Evolutionary conservation across 768 basidiomycete genomes (phyloP).

Genomic region (Amanita molliuscula): DNA sequence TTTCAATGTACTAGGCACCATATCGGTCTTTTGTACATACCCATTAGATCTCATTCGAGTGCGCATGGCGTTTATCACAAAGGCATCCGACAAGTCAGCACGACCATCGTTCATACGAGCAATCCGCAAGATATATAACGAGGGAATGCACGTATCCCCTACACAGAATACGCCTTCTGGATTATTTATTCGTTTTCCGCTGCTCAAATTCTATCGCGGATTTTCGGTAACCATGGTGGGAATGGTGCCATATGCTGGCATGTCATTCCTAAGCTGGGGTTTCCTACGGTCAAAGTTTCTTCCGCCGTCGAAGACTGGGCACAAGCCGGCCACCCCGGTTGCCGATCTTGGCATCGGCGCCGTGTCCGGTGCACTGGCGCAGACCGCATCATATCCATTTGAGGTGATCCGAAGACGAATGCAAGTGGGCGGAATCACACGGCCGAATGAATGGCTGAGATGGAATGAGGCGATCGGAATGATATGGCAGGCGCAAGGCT

Average conservation of each 20-base stretch:
- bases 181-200: conserved; percentile 52
- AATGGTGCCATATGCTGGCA: conserved; percentile 94
- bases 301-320: conserved; percentile 28
- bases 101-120: conserved; percentile 47
- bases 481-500: conserved; percentile 63
- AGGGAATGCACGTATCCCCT: conserved; percentile 30
- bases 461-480: conserved; percentile 68
- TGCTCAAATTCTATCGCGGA: conserved; percentile 94
- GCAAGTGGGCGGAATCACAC: conserved; percentile 87
- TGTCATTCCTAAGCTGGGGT: conserved; percentile 90
- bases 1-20: conserved; percentile 44
- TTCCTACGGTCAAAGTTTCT: conserved; percentile 53
- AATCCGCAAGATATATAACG: conserved; percentile 59
- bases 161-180: conserved; percentile 15
- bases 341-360: conserved; percentile 81
- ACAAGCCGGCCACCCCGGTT: conserved; percentile 28
- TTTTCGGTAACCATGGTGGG: conserved; percentile 87
- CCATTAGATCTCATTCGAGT: conserved; percentile 94
- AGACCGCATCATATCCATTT: conserved; percentile 91
- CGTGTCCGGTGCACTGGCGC: conserved; percentile 72
- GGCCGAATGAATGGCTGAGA: conserved; percentile 65
- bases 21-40: conserved; percentile 88
- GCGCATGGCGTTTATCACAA: conserved; percentile 83
- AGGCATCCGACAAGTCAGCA: conserved; percentile 13
- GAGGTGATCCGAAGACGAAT: conserved; percentile 87